Evolutionary conservation across 2,329 filamentous ascomycete species (phyloP).

Genomic region (Penicillium paneum): DNA sequence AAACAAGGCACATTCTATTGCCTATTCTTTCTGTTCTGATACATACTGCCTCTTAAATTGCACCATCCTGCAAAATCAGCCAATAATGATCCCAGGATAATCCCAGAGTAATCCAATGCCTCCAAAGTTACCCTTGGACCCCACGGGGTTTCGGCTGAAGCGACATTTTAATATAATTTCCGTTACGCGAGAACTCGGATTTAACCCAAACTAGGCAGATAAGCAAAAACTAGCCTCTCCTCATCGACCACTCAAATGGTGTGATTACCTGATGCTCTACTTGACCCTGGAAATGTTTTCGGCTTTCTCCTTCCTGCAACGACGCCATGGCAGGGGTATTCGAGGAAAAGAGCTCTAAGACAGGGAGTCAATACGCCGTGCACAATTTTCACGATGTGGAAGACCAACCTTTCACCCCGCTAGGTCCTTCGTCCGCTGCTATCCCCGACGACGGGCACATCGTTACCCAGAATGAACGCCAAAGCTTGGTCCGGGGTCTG

Average conservation of each 20-base stretch:
- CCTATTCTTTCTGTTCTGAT: background rate
- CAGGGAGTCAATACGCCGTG: slow-evolving; percentile 12
- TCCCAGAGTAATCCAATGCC: too few species aligned
- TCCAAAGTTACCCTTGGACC: too few species aligned
- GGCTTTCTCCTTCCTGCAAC: background rate
- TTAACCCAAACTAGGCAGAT: background rate
- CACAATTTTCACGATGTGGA: slow-evolving; percentile 21
- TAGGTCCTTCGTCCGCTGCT: slow-evolving; percentile 1
- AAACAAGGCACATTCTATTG: background rate
- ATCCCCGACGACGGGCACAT: slow-evolving; percentile 21
- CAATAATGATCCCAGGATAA: background rate
- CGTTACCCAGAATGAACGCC: slow-evolving; percentile 45
- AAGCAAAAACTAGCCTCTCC: slow-evolving; percentile 10
- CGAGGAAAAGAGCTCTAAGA: slow-evolving; percentile 9
- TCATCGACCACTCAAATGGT: slow-evolving; percentile 22
- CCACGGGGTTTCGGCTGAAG: background rate
- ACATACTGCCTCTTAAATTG: background rate
- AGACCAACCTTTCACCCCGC: slow-evolving; percentile 6
- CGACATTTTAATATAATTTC: background rate
- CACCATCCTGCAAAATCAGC: background rate
- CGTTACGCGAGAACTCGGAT: background rate
- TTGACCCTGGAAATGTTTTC: slow-evolving; percentile 1
- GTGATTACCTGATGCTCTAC: slow-evolving; percentile 13
- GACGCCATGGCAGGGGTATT: slow-evolving; percentile 13
- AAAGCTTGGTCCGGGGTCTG: slow-evolving; percentile 45